Percentiles rank a stretch among this genome's conserved stretches.
Evolutionary conservation across 768 basidiomycete genomes (phyloP).

Genomic region (Dentipellis fragilis): DNA sequence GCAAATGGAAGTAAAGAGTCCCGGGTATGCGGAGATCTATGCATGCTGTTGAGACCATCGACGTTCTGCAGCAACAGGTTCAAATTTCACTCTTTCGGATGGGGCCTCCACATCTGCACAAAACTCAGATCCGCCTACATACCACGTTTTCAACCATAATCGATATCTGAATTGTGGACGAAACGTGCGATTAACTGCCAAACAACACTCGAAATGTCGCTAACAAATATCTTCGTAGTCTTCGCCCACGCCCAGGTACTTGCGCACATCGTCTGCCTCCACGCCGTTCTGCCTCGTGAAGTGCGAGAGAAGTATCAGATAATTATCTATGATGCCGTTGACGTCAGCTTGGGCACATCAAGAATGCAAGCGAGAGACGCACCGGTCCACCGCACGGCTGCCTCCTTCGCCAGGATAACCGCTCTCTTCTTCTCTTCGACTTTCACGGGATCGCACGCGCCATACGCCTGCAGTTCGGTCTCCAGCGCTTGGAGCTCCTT

Average conservation of each 20-base stretch:
- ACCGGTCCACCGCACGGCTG: conserved; percentile 87
- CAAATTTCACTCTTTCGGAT: no score
- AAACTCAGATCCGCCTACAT: no score
- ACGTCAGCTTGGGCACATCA: background rate
- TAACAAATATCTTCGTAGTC: conserved; percentile 68
- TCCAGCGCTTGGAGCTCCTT: conserved; percentile 43
- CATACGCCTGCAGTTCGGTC: conserved; percentile 66
- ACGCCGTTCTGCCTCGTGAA: conserved; percentile 56
- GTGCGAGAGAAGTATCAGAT: conserved; percentile 37
- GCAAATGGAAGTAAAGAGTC: no score
- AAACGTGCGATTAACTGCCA: no score
- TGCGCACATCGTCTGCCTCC: conserved; percentile 52
- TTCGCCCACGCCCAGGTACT: conserved; percentile 55
- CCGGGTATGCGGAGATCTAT: no score
- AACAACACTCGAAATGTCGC: no score
- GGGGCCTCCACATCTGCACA: no score
- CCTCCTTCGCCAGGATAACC: conserved; percentile 70
- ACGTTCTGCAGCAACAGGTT: no score
- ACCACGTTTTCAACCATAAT: no score
- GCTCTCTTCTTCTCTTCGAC: conserved; percentile 68
- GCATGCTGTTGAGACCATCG: no score
- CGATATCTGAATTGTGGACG: no score
- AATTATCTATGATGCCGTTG: conserved; percentile 61
- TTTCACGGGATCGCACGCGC: conserved; percentile 76
- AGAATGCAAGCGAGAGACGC: no score